Evolutionary conservation across 2,329 filamentous ascomycete species (phyloP).

Genomic region (Nectriaceae sp.): DNA sequence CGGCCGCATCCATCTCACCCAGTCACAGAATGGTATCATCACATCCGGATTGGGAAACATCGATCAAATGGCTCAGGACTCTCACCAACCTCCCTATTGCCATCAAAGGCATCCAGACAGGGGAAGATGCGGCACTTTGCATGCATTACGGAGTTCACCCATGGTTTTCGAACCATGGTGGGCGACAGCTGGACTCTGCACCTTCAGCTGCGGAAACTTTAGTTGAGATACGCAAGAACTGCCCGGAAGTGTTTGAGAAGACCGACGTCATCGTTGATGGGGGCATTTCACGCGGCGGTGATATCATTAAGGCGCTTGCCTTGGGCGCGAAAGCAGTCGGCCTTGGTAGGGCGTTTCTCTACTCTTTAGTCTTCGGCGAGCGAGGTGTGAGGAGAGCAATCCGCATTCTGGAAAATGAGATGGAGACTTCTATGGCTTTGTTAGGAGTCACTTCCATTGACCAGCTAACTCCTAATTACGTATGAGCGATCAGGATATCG

Average conservation of each 20-base stretch:
- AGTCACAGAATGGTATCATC: no score
- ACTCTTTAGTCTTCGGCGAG: conserved; percentile 50
- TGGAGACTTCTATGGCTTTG: conserved; percentile 18
- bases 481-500: no score
- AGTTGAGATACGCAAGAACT: conserved; percentile 37
- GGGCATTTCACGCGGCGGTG: conserved; percentile 40
- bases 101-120: conserved; percentile 40
- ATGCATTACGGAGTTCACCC: conserved; percentile 37
- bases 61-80: conserved; percentile 20
- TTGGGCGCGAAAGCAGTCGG: conserved; percentile 43
- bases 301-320: conserved; percentile 42
- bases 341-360: conserved; percentile 51
- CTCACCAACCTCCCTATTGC: conserved; percentile 38
- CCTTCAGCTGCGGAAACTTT: conserved; percentile 27
- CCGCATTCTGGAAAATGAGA: conserved; percentile 50
- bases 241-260: conserved; percentile 37
- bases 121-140: conserved; percentile 38
- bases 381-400: conserved; percentile 49
- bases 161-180: conserved; percentile 44
- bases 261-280: conserved; percentile 40
- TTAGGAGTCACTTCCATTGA: not conserved
- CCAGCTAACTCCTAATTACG: not conserved
- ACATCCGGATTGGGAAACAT: not conserved
- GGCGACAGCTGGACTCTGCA: conserved; percentile 41
- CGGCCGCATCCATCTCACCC: no score